phyloP scores from a whole-genome alignment of 306 rosid genomes.

The Gillenia trifoliata region DNA sequence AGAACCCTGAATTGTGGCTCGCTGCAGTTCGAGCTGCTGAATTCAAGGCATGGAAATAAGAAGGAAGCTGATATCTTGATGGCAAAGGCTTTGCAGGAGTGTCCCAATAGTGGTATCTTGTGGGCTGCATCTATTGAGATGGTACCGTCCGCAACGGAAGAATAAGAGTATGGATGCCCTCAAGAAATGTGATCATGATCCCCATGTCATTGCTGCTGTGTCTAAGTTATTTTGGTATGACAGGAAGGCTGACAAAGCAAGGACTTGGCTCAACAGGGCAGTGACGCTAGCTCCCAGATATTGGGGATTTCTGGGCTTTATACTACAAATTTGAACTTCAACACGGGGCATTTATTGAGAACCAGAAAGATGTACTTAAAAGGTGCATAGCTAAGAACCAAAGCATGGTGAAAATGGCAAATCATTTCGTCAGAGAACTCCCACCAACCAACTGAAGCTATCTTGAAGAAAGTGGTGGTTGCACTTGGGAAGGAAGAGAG shows the following conservation, averaged over 20 bases:
- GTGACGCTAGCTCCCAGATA: conserved; percentile 86
- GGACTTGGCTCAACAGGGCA: conserved; percentile 84
- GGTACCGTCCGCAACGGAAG: conserved; percentile 92
- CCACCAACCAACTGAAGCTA: conserved; percentile 76
- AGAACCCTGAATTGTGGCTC: conserved; percentile 90
- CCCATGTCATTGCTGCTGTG: conserved; percentile 80
- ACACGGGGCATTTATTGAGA: conserved; percentile 90
- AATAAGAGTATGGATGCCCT: conserved; percentile 86
- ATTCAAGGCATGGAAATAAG: conserved; percentile 69
- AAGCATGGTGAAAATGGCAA: conserved; percentile 96
- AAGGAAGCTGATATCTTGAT: conserved; percentile 85
- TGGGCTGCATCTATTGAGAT: conserved; percentile 91
- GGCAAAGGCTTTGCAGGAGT: conserved; percentile 91
- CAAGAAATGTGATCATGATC: conserved; percentile 87
- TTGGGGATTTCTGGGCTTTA: conserved; percentile 91
- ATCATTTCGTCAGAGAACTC: conserved; percentile 73
- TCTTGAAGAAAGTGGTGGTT: conserved; percentile 76
- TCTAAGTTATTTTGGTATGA: conserved; percentile 86
- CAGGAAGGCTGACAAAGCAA: conserved; percentile 89
- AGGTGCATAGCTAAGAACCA: conserved; percentile 75
- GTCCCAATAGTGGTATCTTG: conserved; percentile 78
- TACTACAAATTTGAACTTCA: conserved; percentile 87
- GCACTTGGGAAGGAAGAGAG: conserved; percentile 77
- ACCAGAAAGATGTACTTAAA: conserved; percentile 69
- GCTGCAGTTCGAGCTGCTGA: conserved; percentile 88